phyloP scores from a whole-genome alignment of 805 yeast genomes.

The Nadsonia fulvescens region DNA sequence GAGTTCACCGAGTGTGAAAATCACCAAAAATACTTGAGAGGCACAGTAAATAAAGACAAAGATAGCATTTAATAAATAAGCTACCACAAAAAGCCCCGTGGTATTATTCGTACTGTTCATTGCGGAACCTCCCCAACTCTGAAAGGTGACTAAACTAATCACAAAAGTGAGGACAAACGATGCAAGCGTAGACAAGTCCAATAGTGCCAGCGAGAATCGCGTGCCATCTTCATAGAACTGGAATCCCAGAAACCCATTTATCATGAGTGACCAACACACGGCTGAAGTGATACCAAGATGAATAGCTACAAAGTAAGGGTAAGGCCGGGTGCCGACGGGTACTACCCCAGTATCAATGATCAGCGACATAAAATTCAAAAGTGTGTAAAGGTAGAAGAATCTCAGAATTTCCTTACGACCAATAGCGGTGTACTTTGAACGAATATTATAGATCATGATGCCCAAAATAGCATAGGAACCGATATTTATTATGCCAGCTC shows the following conservation, averaged over 20 bases:
- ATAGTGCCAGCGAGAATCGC: conserved; percentile 34
- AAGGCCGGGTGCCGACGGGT: conserved; percentile 64
- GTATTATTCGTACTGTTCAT: conserved; percentile 37
- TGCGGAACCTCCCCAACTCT: conserved; percentile 31
- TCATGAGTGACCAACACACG: conserved; percentile 47
- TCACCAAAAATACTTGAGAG: conserved; percentile 50
- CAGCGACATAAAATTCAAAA: conserved; percentile 43
- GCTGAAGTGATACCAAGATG: conserved; percentile 64
- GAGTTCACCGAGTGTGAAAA: conserved; percentile 48
- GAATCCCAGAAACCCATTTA: conserved; percentile 67
- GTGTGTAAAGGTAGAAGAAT: conserved; percentile 43
- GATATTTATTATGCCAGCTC: conserved; percentile 72
- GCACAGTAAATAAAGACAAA: conserved; percentile 42
- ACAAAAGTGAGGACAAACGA: conserved; percentile 54
- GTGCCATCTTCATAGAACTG: conserved; percentile 96
- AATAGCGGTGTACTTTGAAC: conserved; percentile 83
- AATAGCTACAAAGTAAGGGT: conserved; percentile 65
- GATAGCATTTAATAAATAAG: conserved; percentile 55
- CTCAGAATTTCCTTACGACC: conserved; percentile 76
- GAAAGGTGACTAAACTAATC: conserved; percentile 54
- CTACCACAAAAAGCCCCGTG: conserved; percentile 48
- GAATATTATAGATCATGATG: conserved; percentile 57
- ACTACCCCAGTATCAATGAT: conserved; percentile 85
- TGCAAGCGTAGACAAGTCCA: conserved; percentile 31
- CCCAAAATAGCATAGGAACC: conserved; percentile 47